These are phyloP conservation scores for Kodamaea lidongshanica DNA, from an alignment of 805 yeast genomes.

Conservation along the genomic window DNA sequence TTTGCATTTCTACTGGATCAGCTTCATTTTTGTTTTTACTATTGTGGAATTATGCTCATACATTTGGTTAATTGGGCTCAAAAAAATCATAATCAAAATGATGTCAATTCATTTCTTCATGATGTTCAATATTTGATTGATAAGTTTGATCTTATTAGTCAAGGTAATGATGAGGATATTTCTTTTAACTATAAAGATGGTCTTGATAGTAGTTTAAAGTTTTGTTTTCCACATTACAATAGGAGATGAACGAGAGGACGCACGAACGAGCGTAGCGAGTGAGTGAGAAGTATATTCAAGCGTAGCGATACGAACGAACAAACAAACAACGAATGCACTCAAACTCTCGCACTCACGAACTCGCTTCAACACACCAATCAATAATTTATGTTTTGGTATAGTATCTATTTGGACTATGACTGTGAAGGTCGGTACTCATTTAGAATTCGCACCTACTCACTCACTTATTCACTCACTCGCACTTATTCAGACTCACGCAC, in stretches of 20 bases:
- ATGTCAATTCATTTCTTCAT: not conserved
- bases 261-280: too few relatives aligned
- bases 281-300: too few relatives aligned
- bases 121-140: slow-evolving; percentile 18
- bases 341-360: too few relatives aligned
- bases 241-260: too few relatives aligned
- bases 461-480: too few relatives aligned
- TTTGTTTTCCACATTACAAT: slow-evolving; percentile 4
- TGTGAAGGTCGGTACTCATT: too few relatives aligned
- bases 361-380: too few relatives aligned
- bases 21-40: slow-evolving; percentile 49
- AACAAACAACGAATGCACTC: too few relatives aligned
- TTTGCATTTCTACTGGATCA: slow-evolving; percentile 71
- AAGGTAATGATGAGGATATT: slow-evolving; percentile 24
- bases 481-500: slow-evolving; percentile 5
- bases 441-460: too few relatives aligned
- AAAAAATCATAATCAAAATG: slow-evolving; percentile 8
- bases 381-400: too few relatives aligned
- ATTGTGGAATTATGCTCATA: slow-evolving; percentile 33
- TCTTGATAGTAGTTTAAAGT: slow-evolving; percentile 2
- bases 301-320: too few relatives aligned
- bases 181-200: slow-evolving; percentile 26
- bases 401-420: too few relatives aligned
- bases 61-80: slow-evolving; percentile 15
- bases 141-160: slow-evolving; percentile 26